phyloP scores from a whole-genome alignment of 305 asterid genomes.

The Fraxinus paxiana region DNA sequence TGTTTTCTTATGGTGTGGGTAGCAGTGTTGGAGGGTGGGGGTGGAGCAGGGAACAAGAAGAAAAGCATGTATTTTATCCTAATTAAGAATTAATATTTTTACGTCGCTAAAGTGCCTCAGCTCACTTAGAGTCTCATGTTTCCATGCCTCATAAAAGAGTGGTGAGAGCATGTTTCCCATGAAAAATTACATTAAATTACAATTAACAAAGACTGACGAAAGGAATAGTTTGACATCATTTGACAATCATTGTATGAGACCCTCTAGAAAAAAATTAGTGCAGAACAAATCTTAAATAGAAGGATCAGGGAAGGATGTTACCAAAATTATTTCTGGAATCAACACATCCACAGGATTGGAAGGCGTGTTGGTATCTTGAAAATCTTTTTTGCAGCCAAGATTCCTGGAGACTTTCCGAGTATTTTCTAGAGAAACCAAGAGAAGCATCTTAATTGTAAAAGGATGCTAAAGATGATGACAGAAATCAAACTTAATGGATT shows the following conservation, averaged over 20 bases:
- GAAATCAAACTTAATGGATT: constrained; percentile 10
- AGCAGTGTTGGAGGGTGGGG: background rate
- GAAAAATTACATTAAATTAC: constrained; percentile 1
- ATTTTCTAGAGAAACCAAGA: constrained; percentile 60
- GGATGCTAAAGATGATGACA: constrained; percentile 13
- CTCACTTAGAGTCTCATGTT: background rate
- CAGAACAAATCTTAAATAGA: constrained; percentile 18
- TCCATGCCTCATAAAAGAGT: background rate
- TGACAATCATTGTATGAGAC: background rate
- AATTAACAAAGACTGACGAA: background rate
- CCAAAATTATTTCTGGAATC: constrained; percentile 88
- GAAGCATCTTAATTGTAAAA: constrained; percentile 26
- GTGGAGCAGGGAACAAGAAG: background rate
- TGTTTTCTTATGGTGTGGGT: background rate
- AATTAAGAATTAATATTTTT: background rate
- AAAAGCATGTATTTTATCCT: constrained; percentile 6
- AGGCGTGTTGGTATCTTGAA: constrained; percentile 33
- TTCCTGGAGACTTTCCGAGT: constrained; percentile 73
- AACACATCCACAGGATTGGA: constrained; percentile 74
- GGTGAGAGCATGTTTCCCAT: background rate
- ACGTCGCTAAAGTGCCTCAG: background rate
- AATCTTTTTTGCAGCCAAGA: constrained; percentile 58
- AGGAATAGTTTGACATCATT: constrained; percentile 4
- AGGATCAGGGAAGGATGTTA: constrained; percentile 34
- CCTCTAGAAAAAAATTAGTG: constrained; percentile 6